Conservation (phyloP, 352 stramenopile genomes). For the Pythium pyrilobum region DNA sequence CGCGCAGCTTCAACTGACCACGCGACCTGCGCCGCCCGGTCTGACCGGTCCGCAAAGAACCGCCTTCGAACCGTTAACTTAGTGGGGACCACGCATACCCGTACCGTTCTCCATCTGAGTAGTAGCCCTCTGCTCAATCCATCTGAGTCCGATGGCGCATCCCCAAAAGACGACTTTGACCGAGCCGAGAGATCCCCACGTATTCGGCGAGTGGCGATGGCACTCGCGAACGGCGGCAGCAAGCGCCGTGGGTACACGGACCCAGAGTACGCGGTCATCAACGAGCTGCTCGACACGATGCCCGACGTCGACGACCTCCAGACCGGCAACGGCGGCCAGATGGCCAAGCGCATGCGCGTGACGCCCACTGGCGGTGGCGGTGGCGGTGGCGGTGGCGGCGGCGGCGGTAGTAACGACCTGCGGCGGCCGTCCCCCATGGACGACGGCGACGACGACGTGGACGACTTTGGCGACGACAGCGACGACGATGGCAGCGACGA, state of each 20-base stretch:
- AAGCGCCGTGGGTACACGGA: conserved; percentile 34
- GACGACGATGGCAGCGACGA: conserved; percentile 19
- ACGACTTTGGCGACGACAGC: conserved; percentile 2
- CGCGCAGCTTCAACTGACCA: conserved; percentile 4
- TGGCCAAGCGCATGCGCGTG: conserved; percentile 4
- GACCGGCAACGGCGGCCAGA: neutral
- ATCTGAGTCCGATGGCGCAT: conserved; percentile 1
- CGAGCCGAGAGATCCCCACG: neutral
- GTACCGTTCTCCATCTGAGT: neutral
- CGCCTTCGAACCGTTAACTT: conserved; percentile 2
- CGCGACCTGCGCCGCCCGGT: neutral
- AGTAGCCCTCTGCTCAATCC: neutral
- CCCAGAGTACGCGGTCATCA: conserved; percentile 58
- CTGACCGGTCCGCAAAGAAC: neutral
- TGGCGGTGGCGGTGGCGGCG: neutral
- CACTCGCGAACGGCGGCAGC: neutral
- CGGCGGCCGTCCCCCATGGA: neutral
- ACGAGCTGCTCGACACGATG: conserved; percentile 63
- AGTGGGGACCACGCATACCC: neutral
- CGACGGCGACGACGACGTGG: neutral
- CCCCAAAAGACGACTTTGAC: neutral
- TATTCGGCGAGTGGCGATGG: conserved; percentile 1
- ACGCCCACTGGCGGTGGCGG: neutral
- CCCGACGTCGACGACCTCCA: conserved; percentile 48
- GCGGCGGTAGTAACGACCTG: neutral